phyloP scores from a whole-genome alignment of 179 eudicot genomes.

The Actinidia arguta region DNA sequence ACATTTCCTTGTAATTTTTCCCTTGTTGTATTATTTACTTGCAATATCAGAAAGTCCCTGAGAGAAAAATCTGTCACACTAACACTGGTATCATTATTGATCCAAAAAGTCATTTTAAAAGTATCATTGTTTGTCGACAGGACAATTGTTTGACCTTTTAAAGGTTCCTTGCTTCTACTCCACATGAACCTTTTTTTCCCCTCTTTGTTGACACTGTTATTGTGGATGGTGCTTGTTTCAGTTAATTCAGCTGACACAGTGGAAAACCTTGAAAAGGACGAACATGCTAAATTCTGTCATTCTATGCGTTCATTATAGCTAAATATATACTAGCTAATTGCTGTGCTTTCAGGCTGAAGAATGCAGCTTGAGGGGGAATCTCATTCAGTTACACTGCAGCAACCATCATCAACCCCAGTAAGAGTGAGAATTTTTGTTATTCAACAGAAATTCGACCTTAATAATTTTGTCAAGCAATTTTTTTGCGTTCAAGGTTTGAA shows the following conservation, averaged over 20 bases:
- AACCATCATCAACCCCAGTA: conserved; percentile 18
- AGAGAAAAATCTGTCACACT: background rate
- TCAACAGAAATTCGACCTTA: background rate
- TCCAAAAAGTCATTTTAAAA: background rate
- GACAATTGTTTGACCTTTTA: background rate
- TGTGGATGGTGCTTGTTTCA: background rate
- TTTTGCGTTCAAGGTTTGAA: background rate
- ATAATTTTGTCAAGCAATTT: no score
- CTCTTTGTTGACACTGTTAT: background rate
- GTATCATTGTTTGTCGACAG: background rate
- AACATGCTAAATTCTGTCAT: background rate
- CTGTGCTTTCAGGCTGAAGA: conserved; percentile 55
- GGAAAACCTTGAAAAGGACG: background rate
- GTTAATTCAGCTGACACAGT: background rate
- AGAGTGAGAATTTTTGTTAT: background rate
- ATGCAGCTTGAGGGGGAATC: conserved; percentile 66
- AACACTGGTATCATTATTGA: background rate
- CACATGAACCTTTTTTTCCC: background rate
- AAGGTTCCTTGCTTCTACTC: background rate
- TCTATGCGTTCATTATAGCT: background rate
- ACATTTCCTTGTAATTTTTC: background rate
- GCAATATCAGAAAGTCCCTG: background rate
- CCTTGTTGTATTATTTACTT: background rate
- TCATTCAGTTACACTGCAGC: conserved; percentile 46
- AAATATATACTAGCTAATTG: background rate